These are phyloP conservation scores for Hericium erinaceus DNA, from an alignment of 768 basidiomycete species.

Conservation along the genomic window DNA sequence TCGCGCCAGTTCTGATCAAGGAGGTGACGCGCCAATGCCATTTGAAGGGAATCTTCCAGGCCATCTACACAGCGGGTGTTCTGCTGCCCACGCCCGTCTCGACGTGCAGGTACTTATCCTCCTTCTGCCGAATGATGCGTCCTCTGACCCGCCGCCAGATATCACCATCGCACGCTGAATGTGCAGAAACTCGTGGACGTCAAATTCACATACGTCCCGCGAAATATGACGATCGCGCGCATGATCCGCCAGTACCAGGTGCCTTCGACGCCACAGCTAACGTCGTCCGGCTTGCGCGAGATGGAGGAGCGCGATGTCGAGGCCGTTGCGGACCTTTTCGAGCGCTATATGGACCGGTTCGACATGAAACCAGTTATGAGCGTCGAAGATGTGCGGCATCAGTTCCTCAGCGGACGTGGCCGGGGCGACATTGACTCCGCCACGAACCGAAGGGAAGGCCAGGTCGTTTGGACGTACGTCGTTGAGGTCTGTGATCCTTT, in stretches of 20 bases:
- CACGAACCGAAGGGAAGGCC: slow-evolving; percentile 50
- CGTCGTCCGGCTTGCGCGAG: slow-evolving; percentile 63
- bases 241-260: slow-evolving; percentile 74
- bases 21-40: slow-evolving; percentile 93
- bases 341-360: slow-evolving; percentile 77
- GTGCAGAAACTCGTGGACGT: slow-evolving; percentile 87
- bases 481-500: slow-evolving; percentile 58
- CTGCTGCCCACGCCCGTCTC: slow-evolving; percentile 91
- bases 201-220: slow-evolving; percentile 80
- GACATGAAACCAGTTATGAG: slow-evolving; percentile 70
- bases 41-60: slow-evolving; percentile 87
- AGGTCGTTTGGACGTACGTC: slow-evolving; percentile 95
- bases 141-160: slow-evolving; percentile 34
- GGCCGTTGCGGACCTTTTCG: slow-evolving; percentile 60
- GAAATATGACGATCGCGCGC: slow-evolving; percentile 84
- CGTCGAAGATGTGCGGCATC: slow-evolving; percentile 75
- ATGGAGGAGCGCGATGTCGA: slow-evolving; percentile 76
- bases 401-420: slow-evolving; percentile 82
- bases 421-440: slow-evolving; percentile 37
- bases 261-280: slow-evolving; percentile 36
- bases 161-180: slow-evolving; percentile 88
- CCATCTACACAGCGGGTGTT: slow-evolving; percentile 92
- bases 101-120: slow-evolving; percentile 54
- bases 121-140: background rate
- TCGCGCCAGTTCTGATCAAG: slow-evolving; percentile 94